phyloP scores from a whole-genome alignment of 1,139 yeast species.

The Debaryomyces sp. region DNA sequence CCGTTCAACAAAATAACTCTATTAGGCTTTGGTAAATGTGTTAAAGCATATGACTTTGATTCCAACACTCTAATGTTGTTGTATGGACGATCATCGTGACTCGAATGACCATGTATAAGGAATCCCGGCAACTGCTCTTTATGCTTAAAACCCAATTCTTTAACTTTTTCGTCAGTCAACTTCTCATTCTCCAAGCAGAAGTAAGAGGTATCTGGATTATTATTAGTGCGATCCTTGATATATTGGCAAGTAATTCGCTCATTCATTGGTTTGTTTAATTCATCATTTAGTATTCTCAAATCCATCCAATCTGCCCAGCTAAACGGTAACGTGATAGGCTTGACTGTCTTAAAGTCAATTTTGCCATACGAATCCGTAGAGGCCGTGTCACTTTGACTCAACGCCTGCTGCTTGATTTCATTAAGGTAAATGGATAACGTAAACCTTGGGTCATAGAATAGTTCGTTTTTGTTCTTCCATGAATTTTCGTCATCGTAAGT shows the following conservation, averaged over 20 bases:
- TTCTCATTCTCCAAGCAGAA: slow-evolving; percentile 25
- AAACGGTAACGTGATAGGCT: slow-evolving; percentile 26
- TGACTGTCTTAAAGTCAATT: slow-evolving; percentile 20
- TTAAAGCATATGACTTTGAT: slow-evolving; percentile 30
- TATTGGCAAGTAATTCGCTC: slow-evolving; percentile 24
- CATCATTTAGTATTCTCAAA: slow-evolving; percentile 22
- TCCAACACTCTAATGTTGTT: slow-evolving; percentile 32
- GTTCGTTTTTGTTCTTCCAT: slow-evolving; percentile 21
- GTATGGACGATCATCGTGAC: slow-evolving; percentile 29
- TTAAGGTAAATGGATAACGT: slow-evolving; percentile 38
- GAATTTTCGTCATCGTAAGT: slow-evolving; percentile 18
- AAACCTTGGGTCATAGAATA: slow-evolving; percentile 43
- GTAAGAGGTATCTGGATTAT: slow-evolving; percentile 23
- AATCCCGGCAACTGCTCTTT: slow-evolving; percentile 32
- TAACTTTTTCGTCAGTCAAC: slow-evolving; percentile 23
- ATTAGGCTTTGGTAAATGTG: slow-evolving; percentile 34
- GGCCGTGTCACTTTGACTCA: slow-evolving; percentile 11
- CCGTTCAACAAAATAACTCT: slow-evolving; percentile 32
- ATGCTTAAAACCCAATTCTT: slow-evolving; percentile 23
- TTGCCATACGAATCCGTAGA: slow-evolving; percentile 1
- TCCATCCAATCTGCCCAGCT: slow-evolving; percentile 37
- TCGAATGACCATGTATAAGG: slow-evolving; percentile 27
- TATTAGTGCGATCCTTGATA: slow-evolving; percentile 21
- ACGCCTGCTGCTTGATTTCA: slow-evolving; percentile 23
- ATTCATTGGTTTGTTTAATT: slow-evolving; percentile 20